Evolutionary conservation across 2,329 filamentous ascomycete species (phyloP).

Genomic region (Trichoderma semiorbis): DNA sequence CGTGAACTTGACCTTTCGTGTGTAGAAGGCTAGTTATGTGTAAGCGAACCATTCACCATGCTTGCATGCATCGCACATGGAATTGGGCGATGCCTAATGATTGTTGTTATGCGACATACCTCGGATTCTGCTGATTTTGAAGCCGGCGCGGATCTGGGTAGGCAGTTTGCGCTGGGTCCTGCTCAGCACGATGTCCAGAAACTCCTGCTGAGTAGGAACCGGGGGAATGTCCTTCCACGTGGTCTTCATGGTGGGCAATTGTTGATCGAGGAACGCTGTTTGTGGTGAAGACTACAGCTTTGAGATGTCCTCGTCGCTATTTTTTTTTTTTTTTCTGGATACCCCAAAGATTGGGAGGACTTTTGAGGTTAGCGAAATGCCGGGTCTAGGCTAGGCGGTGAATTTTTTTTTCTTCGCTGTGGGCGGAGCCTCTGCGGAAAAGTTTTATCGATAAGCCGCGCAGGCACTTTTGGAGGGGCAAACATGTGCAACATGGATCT

Average conservation of each 20-base stretch:
- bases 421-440: slow-evolving; percentile 23
- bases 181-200: slow-evolving; percentile 94
- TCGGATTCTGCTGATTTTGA: slow-evolving; percentile 90
- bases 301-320: slow-evolving; percentile 2
- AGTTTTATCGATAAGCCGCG: slow-evolving; percentile 27
- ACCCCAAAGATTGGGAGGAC: slow-evolving; percentile 24
- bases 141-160: slow-evolving; percentile 92
- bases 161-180: slow-evolving; percentile 89
- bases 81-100: not conserved
- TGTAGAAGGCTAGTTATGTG: slow-evolving; percentile 72
- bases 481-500: slow-evolving; percentile 10
- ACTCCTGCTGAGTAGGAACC: slow-evolving; percentile 90
- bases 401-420: slow-evolving; percentile 31
- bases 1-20: slow-evolving; percentile 96
- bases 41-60: not conserved
- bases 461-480: not conserved
- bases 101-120: slow-evolving; percentile 33
- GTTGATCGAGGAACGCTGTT: slow-evolving; percentile 18
- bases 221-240: slow-evolving; percentile 77
- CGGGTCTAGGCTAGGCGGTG: slow-evolving; percentile 29
- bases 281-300: slow-evolving; percentile 5
- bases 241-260: slow-evolving; percentile 52
- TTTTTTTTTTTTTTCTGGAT: slow-evolving; percentile 9
- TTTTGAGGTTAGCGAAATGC: slow-evolving; percentile 23
- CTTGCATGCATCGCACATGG: not conserved